These are phyloP conservation scores for Friedmanniomyces endolithicus DNA, from an alignment of 495 filamentous ascomycete genomes.

Conservation along the genomic window DNA sequence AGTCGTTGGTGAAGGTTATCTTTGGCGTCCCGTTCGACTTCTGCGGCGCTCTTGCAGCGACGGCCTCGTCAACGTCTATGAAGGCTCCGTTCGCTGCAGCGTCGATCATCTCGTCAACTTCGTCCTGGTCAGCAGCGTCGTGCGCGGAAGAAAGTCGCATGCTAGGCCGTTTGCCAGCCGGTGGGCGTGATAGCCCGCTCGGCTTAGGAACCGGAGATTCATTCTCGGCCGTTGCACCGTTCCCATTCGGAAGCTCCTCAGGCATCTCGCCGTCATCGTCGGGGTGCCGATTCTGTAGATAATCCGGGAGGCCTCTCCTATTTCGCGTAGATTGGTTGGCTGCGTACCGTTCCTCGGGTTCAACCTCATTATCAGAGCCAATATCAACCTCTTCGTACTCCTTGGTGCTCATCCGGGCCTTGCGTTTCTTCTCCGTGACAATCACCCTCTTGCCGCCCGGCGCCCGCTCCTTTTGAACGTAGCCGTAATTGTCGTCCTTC, in stretches of 20 bases:
- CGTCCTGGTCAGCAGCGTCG: constrained; percentile 4
- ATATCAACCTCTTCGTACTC: constrained; percentile 18
- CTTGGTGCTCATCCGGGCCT: neutral
- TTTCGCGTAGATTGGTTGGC: neutral
- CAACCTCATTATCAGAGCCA: constrained; percentile 4
- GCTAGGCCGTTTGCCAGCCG: constrained; percentile 14
- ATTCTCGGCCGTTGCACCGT: neutral
- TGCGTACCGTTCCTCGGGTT: neutral
- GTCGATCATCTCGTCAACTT: constrained; percentile 4
- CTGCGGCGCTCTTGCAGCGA: neutral
- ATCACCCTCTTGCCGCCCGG: constrained; percentile 2
- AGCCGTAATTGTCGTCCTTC: constrained; percentile 19
- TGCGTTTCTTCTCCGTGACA: neutral
- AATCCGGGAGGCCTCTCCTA: constrained; percentile 4
- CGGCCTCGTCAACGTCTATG: constrained; percentile 8
- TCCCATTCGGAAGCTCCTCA: constrained; percentile 4
- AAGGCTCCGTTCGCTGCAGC: constrained; percentile 8
- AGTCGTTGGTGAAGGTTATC: neutral
- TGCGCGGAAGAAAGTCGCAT: constrained; percentile 3
- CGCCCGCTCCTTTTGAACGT: neutral
- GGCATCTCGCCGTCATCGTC: constrained; percentile 2
- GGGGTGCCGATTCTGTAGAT: constrained; percentile 8
- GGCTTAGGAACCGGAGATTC: neutral
- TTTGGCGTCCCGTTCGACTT: neutral
- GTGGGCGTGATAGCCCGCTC: neutral